Conservation (phyloP, 2,329 filamentous ascomycete species). For the Cadophora sp. region DNA sequence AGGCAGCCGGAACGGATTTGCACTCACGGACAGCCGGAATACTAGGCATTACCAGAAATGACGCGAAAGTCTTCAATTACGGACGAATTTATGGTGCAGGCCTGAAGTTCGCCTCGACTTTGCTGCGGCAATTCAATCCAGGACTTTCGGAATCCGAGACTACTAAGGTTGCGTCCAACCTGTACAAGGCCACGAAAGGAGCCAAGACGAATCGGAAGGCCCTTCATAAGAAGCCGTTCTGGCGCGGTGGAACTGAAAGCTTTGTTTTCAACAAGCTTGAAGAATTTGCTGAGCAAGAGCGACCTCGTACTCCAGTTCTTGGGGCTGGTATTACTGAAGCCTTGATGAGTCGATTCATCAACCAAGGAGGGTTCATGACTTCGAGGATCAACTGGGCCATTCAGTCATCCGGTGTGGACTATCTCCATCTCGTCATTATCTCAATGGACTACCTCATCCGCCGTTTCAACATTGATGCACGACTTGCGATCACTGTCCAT, state of each 20-base stretch:
- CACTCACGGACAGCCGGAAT: constrained; percentile 94
- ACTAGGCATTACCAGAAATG: constrained; percentile 89
- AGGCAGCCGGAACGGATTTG: constrained; percentile 90
- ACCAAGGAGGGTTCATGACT: constrained; percentile 90
- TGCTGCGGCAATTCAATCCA: constrained; percentile 94
- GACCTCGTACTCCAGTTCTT: constrained; percentile 87
- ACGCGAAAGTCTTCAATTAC: constrained; percentile 98
- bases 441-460: constrained; percentile 92
- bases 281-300: constrained; percentile 95
- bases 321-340: constrained; percentile 97
- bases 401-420: constrained; percentile 96
- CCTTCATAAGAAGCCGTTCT: constrained; percentile 80
- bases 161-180: constrained; percentile 72
- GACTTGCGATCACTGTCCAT: constrained; percentile 92
- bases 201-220: constrained; percentile 78
- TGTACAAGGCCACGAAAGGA: constrained; percentile 92
- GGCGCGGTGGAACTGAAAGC: constrained; percentile 95
- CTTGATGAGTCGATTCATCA: constrained; percentile 85
- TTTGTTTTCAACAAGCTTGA: constrained; percentile 99
- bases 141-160: constrained; percentile 81
- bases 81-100: constrained; percentile 99
- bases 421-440: constrained; percentile 91
- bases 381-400: constrained; percentile 99
- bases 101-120: constrained; percentile 86
- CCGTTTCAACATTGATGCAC: constrained; percentile 83